Conservation (phyloP, 129 eudicot genomes). For the Apium graveolens region DNA sequence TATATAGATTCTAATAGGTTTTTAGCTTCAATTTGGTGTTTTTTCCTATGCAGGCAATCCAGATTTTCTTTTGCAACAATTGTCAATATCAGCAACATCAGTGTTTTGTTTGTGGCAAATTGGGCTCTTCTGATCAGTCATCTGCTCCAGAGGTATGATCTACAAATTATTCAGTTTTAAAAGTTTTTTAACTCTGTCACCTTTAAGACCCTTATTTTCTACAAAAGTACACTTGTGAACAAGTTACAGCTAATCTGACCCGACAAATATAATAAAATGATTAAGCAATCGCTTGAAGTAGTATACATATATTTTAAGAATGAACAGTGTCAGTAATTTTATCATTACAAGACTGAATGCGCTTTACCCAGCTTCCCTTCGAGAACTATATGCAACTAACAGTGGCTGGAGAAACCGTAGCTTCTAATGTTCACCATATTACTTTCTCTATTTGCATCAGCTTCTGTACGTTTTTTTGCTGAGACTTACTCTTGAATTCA, state of each 20-base stretch:
- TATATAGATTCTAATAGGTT: background rate
- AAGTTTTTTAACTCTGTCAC: background rate
- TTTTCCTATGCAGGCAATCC: constrained; percentile 42
- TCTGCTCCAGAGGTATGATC: constrained; percentile 54
- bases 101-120: constrained; percentile 64
- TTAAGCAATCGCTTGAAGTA: background rate
- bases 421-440: background rate
- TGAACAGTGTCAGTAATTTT: background rate
- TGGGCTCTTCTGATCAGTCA: constrained; percentile 74
- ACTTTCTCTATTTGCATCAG: background rate
- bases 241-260: background rate
- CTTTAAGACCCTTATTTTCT: background rate
- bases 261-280: background rate
- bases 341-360: background rate
- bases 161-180: constrained; percentile 1
- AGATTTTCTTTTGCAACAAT: constrained; percentile 50
- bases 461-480: background rate
- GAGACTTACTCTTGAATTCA: background rate
- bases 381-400: background rate
- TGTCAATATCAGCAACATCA: constrained; percentile 73
- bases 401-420: background rate
- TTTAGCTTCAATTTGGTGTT: background rate
- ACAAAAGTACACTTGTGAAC: background rate
- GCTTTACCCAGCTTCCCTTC: background rate
- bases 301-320: background rate